Evolutionary conservation across 352 stramenopile genomes (phyloP).

Genomic region (Phytopythium kandeliae): DNA sequence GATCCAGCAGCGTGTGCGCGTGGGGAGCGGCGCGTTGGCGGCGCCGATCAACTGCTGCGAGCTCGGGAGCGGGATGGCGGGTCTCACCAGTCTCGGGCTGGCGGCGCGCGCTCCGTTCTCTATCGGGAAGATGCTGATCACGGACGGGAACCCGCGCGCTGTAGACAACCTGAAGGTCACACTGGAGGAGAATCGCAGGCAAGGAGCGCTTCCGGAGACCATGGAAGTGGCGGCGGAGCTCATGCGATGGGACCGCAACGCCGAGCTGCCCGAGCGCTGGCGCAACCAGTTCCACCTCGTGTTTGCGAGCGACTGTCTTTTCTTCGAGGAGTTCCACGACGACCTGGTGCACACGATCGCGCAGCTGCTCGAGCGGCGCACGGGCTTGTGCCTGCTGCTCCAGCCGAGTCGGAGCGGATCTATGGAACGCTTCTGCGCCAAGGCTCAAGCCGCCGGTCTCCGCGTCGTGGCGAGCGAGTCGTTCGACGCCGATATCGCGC

Average conservation of each 20-base stretch:
- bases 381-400: conserved; percentile 57
- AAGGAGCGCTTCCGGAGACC: conserved; percentile 11
- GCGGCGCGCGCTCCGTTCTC: conserved; percentile 33
- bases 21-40: not conserved
- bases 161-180: conserved; percentile 67
- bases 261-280: conserved; percentile 15
- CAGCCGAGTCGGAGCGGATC: conserved; percentile 69
- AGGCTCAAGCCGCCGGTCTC: conserved; percentile 39
- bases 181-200: conserved; percentile 44
- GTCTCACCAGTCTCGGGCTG: conserved; percentile 61
- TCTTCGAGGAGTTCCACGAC: conserved; percentile 84
- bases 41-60: conserved; percentile 47
- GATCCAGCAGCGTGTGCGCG: conserved; percentile 12
- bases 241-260: conserved; percentile 65
- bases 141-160: conserved; percentile 64
- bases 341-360: conserved; percentile 68
- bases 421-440: conserved; percentile 64
- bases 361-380: conserved; percentile 31
- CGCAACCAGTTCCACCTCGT: conserved; percentile 70
- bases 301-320: conserved; percentile 80
- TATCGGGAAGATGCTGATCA: conserved; percentile 49
- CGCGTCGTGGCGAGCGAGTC: conserved; percentile 20
- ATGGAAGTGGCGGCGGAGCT: conserved; percentile 24
- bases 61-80: conserved; percentile 71
- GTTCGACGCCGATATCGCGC: conserved; percentile 38